Conservation (phyloP, 306 rosid genomes). For the Sophora flavescens region DNA sequence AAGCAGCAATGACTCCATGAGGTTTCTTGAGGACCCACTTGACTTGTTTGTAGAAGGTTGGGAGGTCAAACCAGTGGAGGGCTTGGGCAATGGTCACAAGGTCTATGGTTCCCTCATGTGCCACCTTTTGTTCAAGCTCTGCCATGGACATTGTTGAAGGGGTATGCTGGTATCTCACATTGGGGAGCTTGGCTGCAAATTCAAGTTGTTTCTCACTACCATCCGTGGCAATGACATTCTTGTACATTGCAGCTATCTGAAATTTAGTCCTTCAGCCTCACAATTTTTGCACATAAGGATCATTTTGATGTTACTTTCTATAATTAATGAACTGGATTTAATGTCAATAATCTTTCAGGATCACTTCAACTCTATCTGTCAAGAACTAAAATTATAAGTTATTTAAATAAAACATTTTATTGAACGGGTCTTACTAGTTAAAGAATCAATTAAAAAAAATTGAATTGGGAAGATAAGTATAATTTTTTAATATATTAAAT, state of each 20-base stretch:
- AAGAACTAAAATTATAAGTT: too few species aligned
- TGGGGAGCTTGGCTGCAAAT: constrained; percentile 63
- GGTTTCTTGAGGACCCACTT: constrained; percentile 74
- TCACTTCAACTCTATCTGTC: too few species aligned
- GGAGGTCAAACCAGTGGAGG: constrained; percentile 79
- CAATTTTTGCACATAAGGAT: too few species aligned
- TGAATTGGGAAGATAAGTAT: too few species aligned
- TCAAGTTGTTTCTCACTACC: constrained; percentile 67
- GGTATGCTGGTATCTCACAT: constrained; percentile 65
- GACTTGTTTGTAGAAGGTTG: constrained; percentile 67
- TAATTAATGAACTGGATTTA: too few species aligned
- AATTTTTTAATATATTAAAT: too few species aligned
- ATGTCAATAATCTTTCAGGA: too few species aligned
- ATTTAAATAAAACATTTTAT: too few species aligned
- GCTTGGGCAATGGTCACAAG: constrained; percentile 78
- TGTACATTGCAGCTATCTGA: constrained; percentile 67
- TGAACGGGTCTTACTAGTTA: too few species aligned
- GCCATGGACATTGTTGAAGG: constrained; percentile 58
- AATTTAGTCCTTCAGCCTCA: neutral
- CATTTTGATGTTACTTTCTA: too few species aligned
- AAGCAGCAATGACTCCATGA: constrained; percentile 74
- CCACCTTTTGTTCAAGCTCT: constrained; percentile 60
- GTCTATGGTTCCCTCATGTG: constrained; percentile 63
- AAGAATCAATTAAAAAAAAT: too few species aligned
- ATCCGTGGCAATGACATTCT: constrained; percentile 77